Evolutionary conservation across 2,329 filamentous ascomycete species (phyloP).

Genomic region (Trichoderma gracile): DNA sequence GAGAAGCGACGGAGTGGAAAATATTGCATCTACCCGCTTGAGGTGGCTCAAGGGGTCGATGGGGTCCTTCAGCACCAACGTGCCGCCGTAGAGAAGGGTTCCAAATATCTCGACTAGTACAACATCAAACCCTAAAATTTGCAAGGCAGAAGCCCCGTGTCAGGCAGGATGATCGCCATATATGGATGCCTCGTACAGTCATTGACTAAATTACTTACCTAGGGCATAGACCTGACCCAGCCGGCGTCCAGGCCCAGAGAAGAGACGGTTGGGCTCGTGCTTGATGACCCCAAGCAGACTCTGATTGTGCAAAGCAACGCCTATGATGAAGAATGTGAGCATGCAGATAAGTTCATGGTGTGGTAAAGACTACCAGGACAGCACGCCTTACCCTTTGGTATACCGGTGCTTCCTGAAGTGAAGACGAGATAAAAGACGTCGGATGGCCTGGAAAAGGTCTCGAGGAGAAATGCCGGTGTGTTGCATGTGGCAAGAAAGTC

Average conservation of each 20-base stretch:
- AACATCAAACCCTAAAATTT: not conserved
- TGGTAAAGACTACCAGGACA: not conserved
- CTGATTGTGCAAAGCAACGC: conserved; percentile 3
- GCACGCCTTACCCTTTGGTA: not conserved
- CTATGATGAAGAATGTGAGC: not conserved
- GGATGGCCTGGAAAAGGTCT: not conserved
- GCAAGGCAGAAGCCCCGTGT: not conserved
- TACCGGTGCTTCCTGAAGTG: not conserved
- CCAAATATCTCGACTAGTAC: conserved; percentile 3
- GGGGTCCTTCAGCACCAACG: conserved; percentile 5
- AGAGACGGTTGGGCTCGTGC: conserved; percentile 3
- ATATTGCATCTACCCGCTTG: conserved; percentile 1
- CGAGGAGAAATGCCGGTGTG: not conserved
- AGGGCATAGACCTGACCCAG: conserved; percentile 7
- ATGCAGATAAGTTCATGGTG: not conserved
- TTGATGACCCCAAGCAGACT: not conserved
- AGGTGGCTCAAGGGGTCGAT: not conserved
- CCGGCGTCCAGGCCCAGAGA: conserved; percentile 1
- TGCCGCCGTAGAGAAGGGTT: not conserved
- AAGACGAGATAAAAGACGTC: conserved; percentile 6
- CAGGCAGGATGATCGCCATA: not conserved
- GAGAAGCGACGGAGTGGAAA: conserved; percentile 1
- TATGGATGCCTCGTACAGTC: too few species aligned
- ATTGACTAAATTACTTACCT: not conserved
- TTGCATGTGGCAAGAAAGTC: not conserved